Base-by-base conservation (phyloP, 2,329 filamentous ascomycete species). In the Myrmaecium sp. region DNA sequence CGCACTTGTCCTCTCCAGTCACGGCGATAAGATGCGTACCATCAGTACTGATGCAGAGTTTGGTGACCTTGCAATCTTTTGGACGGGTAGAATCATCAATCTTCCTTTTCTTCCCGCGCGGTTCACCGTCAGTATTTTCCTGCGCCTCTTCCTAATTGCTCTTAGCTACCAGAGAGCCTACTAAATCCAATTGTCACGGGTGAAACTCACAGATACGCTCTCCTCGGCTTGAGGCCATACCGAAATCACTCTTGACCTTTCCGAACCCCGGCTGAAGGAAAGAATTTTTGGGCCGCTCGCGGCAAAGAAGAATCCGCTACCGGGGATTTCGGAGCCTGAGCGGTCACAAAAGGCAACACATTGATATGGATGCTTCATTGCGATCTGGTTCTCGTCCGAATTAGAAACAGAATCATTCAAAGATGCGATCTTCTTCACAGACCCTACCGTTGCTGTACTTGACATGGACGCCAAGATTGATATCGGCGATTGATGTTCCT, bases 1-100 rank as follows among this genome's bases (percentile, higher is more conserved):
- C 64, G 26, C 68, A 72, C 57, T 98, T 98, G 58, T 95, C 89
- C 42, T 92, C 81, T n/a, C 69, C 74, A 6, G 83, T 92, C 16
- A 91, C 69, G 13, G 72, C 78, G 21, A 93, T 58, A 12, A 91
- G 49, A 52, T 92, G 60, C 21, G 66, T 60, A 9, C 73, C 69
- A 36, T 78, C 62, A 9, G 58, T 49, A 1, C 81, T 75, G 15
- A 66, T 54, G 13, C 66, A 58, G 36, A 94, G 46, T 34, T 75
- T 68, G 31, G 74, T 75, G 29, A 94, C 66, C 40, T 75, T 71
- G 66, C 32, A 58, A 49, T 15, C 43, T 39, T 14, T 46, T 43
- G 31, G 36, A 28, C 19, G 41, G 36, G 17, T 38, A 37, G 17
- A 22, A 15, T 22, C 18, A 7, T 14, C 21, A 16, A 28, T 15